A percentile compares a stretch with the other conserved stretches of the same genome.
Evolutionary conservation across 148 eudicot genomes (phyloP).

Genomic region (Agrostemma githago): DNA sequence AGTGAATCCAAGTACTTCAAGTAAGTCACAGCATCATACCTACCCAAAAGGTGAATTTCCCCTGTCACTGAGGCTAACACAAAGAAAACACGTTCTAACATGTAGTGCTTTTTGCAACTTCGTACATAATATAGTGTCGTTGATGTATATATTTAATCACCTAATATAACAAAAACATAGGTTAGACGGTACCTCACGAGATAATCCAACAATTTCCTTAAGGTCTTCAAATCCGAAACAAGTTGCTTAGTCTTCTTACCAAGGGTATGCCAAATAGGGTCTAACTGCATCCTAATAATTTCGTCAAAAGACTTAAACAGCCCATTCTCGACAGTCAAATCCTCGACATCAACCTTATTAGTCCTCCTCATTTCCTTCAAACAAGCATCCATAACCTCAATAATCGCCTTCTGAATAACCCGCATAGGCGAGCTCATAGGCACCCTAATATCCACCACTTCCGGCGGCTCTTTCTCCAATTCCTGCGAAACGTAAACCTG

Average conservation of each 20-base stretch:
- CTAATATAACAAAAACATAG: not conserved
- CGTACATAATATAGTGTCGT: no score
- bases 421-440: constrained; percentile 74
- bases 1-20: constrained; percentile 98
- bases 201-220: constrained; percentile 92
- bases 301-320: constrained; percentile 98
- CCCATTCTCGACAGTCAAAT: constrained; percentile 91
- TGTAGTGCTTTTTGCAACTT: no score
- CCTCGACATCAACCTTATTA: constrained; percentile 98
- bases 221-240: constrained; percentile 91
- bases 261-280: constrained; percentile 96
- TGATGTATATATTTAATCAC: not conserved
- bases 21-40: constrained; percentile 98
- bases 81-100: not conserved
- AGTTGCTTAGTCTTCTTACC: constrained; percentile 98
- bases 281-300: constrained; percentile 87
- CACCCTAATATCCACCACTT: constrained; percentile 84
- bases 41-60: constrained; percentile 21
- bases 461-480: constrained; percentile 80
- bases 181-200: constrained; percentile 58
- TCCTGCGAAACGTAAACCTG: constrained; percentile 86
- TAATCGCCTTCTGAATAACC: constrained; percentile 86
- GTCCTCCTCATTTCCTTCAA: constrained; percentile 98
- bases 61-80: not conserved
- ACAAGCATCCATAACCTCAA: constrained; percentile 97